These are phyloP conservation scores for Nakazawaea ishiwadae DNA, from an alignment of 805 yeast species.

Conservation along the genomic window DNA sequence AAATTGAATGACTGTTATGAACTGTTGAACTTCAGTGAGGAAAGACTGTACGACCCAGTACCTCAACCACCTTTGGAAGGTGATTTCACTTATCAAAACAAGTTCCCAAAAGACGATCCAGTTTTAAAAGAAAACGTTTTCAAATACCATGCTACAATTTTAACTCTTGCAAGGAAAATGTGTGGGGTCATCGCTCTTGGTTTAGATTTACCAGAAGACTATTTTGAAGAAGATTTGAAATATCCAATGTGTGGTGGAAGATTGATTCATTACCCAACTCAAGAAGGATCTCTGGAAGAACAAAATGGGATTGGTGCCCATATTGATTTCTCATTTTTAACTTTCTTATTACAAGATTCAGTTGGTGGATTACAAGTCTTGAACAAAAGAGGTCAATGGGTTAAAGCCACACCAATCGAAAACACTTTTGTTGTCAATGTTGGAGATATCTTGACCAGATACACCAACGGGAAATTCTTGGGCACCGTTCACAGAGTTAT, in stretches of 20 bases:
- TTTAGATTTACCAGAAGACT: slow-evolving; percentile 23
- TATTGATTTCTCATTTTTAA: slow-evolving; percentile 32
- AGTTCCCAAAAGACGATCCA: slow-evolving; percentile 24
- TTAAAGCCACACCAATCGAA: slow-evolving; percentile 29
- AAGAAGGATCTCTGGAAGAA: slow-evolving; percentile 21
- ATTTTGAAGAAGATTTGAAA: slow-evolving; percentile 20
- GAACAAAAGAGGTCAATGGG: slow-evolving; percentile 25
- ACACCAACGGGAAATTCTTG: slow-evolving; percentile 31
- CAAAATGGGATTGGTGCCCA: slow-evolving; percentile 35
- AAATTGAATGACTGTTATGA: slow-evolving; percentile 26
- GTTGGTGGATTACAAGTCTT: slow-evolving; percentile 35
- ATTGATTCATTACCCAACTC: slow-evolving; percentile 29
- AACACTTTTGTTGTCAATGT: slow-evolving; percentile 32
- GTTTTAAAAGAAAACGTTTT: slow-evolving; percentile 19
- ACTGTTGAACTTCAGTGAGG: slow-evolving; percentile 28
- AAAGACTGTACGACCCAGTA: slow-evolving; percentile 19
- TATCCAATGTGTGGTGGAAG: slow-evolving; percentile 26
- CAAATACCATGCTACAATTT: slow-evolving; percentile 19
- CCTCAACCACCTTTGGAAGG: slow-evolving; percentile 18
- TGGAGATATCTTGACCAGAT: slow-evolving; percentile 33
- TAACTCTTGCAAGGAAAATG: slow-evolving; percentile 21
- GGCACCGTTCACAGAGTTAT: slow-evolving; percentile 37
- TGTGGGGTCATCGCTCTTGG: slow-evolving; percentile 25
- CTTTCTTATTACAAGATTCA: slow-evolving; percentile 29
- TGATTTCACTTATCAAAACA: slow-evolving; percentile 22